phyloP scores from a whole-genome alignment of 78 protist genomes.

The Dictyostelium brefeldianum region DNA sequence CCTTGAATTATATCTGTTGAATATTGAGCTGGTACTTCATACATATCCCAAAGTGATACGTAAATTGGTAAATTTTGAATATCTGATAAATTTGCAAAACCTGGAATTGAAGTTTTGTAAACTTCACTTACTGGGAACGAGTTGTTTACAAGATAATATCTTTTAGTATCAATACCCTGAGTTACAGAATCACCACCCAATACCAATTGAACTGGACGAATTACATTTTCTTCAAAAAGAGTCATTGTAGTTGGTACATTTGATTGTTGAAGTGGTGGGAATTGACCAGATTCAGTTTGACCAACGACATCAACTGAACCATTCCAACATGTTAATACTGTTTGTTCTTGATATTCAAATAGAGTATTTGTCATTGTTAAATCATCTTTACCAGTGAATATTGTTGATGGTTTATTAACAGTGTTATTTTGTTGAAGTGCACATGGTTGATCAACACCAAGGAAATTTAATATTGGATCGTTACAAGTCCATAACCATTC shows the following conservation, averaged over 20 bases:
- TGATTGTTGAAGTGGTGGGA: conserved; percentile 27
- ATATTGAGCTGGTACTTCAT: conserved; percentile 29
- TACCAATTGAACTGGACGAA: conserved; percentile 27
- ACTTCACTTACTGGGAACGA: conserved; percentile 12
- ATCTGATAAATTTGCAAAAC: conserved; percentile 27
- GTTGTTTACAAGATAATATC: conserved; percentile 37
- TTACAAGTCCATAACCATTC: conserved; percentile 65
- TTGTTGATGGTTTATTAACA: conserved; percentile 3
- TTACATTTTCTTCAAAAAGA: conserved; percentile 52
- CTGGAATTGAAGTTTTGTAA: conserved; percentile 1
- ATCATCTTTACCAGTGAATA: conserved; percentile 41
- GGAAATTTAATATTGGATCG: conserved; percentile 23
- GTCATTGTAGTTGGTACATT: background rate
- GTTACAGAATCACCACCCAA: conserved; percentile 1
- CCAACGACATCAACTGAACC: conserved; percentile 13
- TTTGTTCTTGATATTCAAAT: conserved; percentile 17
- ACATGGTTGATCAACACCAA: conserved; percentile 20
- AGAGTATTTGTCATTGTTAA: background rate
- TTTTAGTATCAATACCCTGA: conserved; percentile 27
- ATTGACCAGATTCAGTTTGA: conserved; percentile 63
- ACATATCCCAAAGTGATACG: conserved; percentile 76
- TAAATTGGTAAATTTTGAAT: conserved; percentile 6
- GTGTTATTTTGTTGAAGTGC: conserved; percentile 45
- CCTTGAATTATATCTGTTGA: background rate
- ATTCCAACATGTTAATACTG: background rate